Evolutionary conservation across 2,329 filamentous ascomycete species (phyloP), one percentile per base, ranked within the genome.

Genomic region (Simplicillium aogashimaense): DNA sequence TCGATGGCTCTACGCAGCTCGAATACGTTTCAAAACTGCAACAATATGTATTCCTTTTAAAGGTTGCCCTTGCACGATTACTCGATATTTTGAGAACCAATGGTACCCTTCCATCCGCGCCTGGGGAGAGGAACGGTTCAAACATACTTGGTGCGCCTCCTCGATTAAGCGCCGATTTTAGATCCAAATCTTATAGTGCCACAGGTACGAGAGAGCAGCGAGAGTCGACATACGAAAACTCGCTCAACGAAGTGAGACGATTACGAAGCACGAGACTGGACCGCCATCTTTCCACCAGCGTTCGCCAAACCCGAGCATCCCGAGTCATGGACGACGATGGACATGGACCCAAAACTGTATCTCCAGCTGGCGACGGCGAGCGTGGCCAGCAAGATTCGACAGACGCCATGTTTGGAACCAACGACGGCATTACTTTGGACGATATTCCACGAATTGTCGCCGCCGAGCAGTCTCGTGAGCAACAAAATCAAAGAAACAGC

Each of bases 391-490:
- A 63, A 42, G 73, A 77, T 15, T 74, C 81, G 28, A 81, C 83
- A 13, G 86, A 90, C 51, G 72, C 89, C 50, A 90, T 89, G 54
- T 88, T 98, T 55, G 87, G 87, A 29, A 81, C 88, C 49, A 84
- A 90, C 54, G 89, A 97, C 60, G 87, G 87, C 17, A 76, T 98
- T 45, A 95, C 90, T 1, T 67, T 98, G 42, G 92, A 98, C 54
- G 92, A 98, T 54, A 97, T 98, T 50, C 88, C 92, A 8, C 78
- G 92, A 47, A 94, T 98, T 53, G 89, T 95, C 33, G 92, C 92
- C 29, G 86, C 92, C 12, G 89, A 97, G 59, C 90, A 97, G 62
- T 89, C 90, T 17, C 82, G 88, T 51, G 90, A 97, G 56, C 87
- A 94, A 57, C 87, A 86, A 54, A 83, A 81, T 45, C 82, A 84